Conservation (phyloP, 2,329 filamentous ascomycete genomes). For the Drechslerella coelobrocha region DNA sequence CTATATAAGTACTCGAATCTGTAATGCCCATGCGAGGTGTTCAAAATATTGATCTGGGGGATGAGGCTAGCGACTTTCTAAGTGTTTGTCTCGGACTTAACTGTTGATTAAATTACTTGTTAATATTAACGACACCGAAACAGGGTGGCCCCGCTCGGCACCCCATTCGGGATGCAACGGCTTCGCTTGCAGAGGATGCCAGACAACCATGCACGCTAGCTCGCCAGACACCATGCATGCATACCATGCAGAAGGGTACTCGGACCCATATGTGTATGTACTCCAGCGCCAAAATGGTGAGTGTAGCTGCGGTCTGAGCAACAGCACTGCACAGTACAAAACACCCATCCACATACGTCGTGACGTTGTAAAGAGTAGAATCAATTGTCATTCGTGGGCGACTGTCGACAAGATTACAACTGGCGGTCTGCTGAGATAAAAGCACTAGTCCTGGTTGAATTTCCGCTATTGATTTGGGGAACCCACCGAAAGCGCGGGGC, state of each 20-base stretch:
- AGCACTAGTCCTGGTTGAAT: not conserved
- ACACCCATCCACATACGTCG: not conserved
- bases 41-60: not conserved
- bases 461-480: not conserved
- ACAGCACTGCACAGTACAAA: not conserved
- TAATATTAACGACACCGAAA: not conserved
- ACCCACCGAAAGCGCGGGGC: not conserved
- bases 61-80: not conserved
- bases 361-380: not conserved
- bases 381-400: not conserved
- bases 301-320: not conserved
- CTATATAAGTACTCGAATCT: not conserved
- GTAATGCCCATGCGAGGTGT: not conserved
- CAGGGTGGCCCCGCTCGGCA: not conserved
- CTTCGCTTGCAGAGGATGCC: not conserved
- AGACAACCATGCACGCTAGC: not conserved
- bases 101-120: not conserved
- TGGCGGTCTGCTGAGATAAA: not conserved
- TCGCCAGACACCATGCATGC: not conserved
- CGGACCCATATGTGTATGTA: not conserved
- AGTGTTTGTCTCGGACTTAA: not conserved
- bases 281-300: not conserved
- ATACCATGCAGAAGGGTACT: not conserved
- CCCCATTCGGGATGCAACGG: not conserved
- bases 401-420: not conserved